These are phyloP conservation scores for Cordyceps javanica DNA, from an alignment of 2,329 filamentous ascomycete genomes.

Conservation along the genomic window DNA sequence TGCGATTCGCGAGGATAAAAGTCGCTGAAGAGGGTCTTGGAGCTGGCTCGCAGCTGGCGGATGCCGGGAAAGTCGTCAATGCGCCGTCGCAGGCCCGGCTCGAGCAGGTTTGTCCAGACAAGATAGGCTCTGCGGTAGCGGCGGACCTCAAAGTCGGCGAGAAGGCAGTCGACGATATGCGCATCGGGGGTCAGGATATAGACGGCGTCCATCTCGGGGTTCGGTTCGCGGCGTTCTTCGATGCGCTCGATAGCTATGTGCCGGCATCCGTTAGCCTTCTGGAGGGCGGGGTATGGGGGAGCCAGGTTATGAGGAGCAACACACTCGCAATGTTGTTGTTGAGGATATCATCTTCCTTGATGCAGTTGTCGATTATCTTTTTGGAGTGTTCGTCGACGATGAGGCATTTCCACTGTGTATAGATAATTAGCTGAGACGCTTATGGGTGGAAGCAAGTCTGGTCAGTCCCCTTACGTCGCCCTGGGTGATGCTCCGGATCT, in stretches of 20 bases:
- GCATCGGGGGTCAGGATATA: slow-evolving; percentile 83
- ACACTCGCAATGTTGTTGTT: slow-evolving; percentile 93
- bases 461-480: slow-evolving; percentile 59
- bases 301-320: slow-evolving; percentile 24
- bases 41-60: slow-evolving; percentile 69
- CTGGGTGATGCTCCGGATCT: slow-evolving; percentile 69
- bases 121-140: slow-evolving; percentile 75
- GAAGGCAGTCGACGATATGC: slow-evolving; percentile 86
- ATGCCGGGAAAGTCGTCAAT: slow-evolving; percentile 66
- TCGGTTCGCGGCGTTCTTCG: slow-evolving; percentile 75
- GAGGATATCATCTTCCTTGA: slow-evolving; percentile 94
- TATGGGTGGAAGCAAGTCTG: background rate
- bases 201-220: slow-evolving; percentile 88
- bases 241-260: slow-evolving; percentile 83
- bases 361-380: slow-evolving; percentile 82
- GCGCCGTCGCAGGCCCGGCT: slow-evolving; percentile 62
- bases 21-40: slow-evolving; percentile 78
- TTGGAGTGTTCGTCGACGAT: slow-evolving; percentile 79
- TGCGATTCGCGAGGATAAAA: slow-evolving; percentile 89
- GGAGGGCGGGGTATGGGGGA: slow-evolving; percentile 1
- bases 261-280: slow-evolving; percentile 14
- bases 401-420: slow-evolving; percentile 84
- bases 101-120: slow-evolving; percentile 77
- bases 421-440: background rate
- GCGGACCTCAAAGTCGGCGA: slow-evolving; percentile 82